Evolutionary conservation across 2,329 filamentous ascomycete species (phyloP), one percentile per base, ranked within the genome.

Genomic region (Penicillium sclerotigenum): DNA sequence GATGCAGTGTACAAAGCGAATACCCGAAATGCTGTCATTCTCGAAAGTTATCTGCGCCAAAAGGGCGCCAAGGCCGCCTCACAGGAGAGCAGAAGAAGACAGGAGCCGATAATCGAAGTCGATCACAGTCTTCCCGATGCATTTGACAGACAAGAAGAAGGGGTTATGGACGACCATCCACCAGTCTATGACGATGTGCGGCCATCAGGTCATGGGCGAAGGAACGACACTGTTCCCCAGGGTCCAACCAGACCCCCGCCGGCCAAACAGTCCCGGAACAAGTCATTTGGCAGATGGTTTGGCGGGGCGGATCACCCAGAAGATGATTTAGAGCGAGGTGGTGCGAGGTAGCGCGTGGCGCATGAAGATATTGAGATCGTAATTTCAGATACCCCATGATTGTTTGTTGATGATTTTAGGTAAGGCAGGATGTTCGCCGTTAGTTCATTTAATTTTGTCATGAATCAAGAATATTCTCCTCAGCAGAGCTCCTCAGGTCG

Each of bases 1-100:
- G 78, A 79, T 65, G 77, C 76, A 1, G 59, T 77, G 24, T 79
- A 76, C 62, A 79, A 79, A 59, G 76, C 73, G 68, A 80, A 80
- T 63, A 78, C 77, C 13, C 69, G 72, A 56, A 80, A 79, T 59
- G 77, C 76, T 4, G 64, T 78, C 18, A 61, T 79, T 42, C 67
- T 80, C 10, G 78, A 80, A 47, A 72, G 73, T 41, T 66, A 78
- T 56, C 62, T 80, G 50, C 71, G 73, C 29, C 68, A 76, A 48
- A 75, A 76, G 55, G 74, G 72, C 26, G 65, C 67, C 26, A 71
- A 72, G 54, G 59, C 65, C n/a, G 52, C 71, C 43, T 60, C 65
- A 37, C 68, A 64, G 24, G 61, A 64, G 45, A 58, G 49, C 29
- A 66, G 58, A 46, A 61, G 60, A 45, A 61, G 62, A 41, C 63